Evolutionary conservation across 306 rosid genomes (phyloP).

Genomic region (Canavalia gladiata): DNA sequence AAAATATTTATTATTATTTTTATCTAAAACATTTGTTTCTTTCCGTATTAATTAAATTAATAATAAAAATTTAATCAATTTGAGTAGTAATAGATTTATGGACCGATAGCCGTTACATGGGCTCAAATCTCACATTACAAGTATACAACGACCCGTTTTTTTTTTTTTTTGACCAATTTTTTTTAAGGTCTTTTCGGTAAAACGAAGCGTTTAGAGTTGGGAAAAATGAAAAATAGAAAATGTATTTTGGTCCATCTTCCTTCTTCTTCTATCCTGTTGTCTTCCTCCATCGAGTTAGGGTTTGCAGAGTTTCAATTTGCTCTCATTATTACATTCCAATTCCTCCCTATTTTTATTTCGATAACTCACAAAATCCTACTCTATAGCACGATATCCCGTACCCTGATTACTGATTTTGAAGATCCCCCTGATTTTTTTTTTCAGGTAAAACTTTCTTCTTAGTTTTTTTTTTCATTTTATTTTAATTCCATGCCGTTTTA

Average conservation of each 20-base stretch:
- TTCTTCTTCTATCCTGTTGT: not conserved
- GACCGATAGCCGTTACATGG: no score
- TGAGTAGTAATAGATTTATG: no score
- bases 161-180: not conserved
- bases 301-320: constrained; percentile 46
- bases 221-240: constrained; percentile 14
- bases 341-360: not conserved
- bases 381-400: not conserved
- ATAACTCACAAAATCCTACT: not conserved
- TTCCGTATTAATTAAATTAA: no score
- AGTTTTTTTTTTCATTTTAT: not conserved
- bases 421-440: constrained; percentile 32
- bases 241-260: constrained; percentile 17
- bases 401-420: constrained; percentile 27
- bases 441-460: constrained; percentile 43
- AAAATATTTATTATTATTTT: no score
- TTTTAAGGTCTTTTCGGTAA: not conserved
- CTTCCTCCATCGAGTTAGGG: constrained; percentile 46
- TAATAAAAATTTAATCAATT: no score
- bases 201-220: not conserved
- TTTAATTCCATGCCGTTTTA: not conserved
- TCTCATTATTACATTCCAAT: not conserved
- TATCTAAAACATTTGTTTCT: no score
- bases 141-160: not conserved
- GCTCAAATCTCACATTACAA: no score